Percentiles rank a stretch among this genome's conserved stretches.
Conservation (phyloP, 148 eudicot species). For the Talinum fruticosum region DNA sequence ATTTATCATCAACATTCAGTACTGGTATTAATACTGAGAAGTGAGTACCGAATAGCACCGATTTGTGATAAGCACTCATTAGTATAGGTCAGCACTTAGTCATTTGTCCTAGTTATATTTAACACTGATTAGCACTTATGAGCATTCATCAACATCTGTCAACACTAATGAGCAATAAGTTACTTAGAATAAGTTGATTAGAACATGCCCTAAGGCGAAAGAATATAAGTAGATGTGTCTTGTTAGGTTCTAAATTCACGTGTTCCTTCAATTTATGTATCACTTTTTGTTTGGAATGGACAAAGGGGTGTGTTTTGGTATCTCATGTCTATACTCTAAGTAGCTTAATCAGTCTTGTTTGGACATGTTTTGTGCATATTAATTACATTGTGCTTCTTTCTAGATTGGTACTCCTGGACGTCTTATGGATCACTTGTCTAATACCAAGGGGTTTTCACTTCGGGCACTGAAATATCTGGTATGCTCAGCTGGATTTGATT, state of each 20-base stretch:
- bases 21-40: too few species aligned
- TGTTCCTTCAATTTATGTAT: not conserved
- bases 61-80: too few species aligned
- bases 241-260: not conserved
- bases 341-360: not conserved
- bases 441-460: conserved; percentile 90
- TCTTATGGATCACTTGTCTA: conserved; percentile 83
- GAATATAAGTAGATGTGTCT: too few species aligned
- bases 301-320: not conserved
- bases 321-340: not conserved
- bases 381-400: conserved; percentile 17
- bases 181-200: too few species aligned
- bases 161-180: too few species aligned
- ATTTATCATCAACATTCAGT: too few species aligned
- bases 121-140: too few species aligned
- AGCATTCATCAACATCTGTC: too few species aligned
- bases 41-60: too few species aligned
- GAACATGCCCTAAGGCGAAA: too few species aligned
- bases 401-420: conserved; percentile 98
- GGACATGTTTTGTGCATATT: not conserved
- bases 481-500: conserved; percentile 28
- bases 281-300: not conserved
- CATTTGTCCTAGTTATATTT: too few species aligned
- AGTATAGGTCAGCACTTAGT: too few species aligned
- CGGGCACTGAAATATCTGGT: conserved; percentile 84